Percentiles rank a stretch among this genome's conserved stretches.
phyloP scores from a whole-genome alignment of 306 rosid species.

The Ochetophila trinervis region DNA sequence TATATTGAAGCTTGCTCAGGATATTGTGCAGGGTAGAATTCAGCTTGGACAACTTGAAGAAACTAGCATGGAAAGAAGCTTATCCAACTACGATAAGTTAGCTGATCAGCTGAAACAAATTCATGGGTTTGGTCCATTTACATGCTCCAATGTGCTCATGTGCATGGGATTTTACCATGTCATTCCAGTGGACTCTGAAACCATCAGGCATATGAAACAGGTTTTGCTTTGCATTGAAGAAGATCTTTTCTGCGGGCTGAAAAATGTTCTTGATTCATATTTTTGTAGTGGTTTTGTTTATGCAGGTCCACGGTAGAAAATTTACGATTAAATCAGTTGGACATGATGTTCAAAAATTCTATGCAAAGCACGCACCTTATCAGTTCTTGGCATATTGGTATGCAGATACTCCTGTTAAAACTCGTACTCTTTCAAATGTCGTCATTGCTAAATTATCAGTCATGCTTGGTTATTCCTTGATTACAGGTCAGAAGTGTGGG shows the following conservation, averaged over 20 bases:
- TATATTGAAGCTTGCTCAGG: slow-evolving; percentile 39
- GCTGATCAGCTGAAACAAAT: slow-evolving; percentile 38
- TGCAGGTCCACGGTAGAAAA: slow-evolving; percentile 40
- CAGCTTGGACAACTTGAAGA: slow-evolving; percentile 42
- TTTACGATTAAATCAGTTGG: slow-evolving; percentile 31
- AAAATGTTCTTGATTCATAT: too few relatives aligned
- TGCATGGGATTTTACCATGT: slow-evolving; percentile 54
- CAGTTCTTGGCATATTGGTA: slow-evolving; percentile 63
- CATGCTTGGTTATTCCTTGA: slow-evolving; percentile 7
- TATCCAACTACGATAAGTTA: slow-evolving; percentile 29
- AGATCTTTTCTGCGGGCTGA: too few relatives aligned
- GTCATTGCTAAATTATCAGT: neutral
- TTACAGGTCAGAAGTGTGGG: slow-evolving; percentile 59
- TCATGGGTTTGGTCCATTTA: slow-evolving; percentile 55
- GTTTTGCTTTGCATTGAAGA: slow-evolving; percentile 2
- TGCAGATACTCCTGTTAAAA: neutral
- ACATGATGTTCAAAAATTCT: slow-evolving; percentile 39
- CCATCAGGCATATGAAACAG: slow-evolving; percentile 48
- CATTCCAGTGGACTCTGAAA: slow-evolving; percentile 53
- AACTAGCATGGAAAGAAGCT: slow-evolving; percentile 31
- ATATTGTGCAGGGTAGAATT: slow-evolving; percentile 42
- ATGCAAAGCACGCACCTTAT: slow-evolving; percentile 48
- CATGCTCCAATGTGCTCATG: slow-evolving; percentile 52
- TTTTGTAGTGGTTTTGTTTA: neutral
- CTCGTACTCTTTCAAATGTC: too few relatives aligned